phyloP scores from a whole-genome alignment of 257 asterid genomes.

The Osmanthus fragrans region DNA sequence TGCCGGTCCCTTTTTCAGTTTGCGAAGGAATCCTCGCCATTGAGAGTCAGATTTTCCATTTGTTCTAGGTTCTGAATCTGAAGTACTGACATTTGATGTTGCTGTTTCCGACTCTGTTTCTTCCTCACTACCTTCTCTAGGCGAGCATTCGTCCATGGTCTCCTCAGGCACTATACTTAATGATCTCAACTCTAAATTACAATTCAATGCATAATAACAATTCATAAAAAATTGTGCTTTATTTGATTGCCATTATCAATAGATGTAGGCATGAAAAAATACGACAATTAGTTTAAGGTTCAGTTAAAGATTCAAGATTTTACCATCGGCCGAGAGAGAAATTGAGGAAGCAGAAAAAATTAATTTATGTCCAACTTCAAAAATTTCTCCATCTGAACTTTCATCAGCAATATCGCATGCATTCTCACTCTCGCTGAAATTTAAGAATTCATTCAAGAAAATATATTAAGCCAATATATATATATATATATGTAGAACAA shows the following conservation, averaged over 20 bases:
- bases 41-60: constrained; percentile 52
- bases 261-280: not conserved
- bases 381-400: constrained; percentile 48
- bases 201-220: not conserved
- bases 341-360: constrained; percentile 73
- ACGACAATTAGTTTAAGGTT: not conserved
- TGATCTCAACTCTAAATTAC: constrained; percentile 49
- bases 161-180: constrained; percentile 41
- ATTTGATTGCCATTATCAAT: not conserved
- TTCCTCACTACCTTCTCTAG: constrained; percentile 42
- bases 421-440: constrained; percentile 45
- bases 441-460: constrained; percentile 2
- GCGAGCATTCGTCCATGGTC: constrained; percentile 31
- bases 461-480: not conserved
- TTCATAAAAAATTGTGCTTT: not conserved
- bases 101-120: constrained; percentile 39
- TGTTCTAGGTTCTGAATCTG: constrained; percentile 36
- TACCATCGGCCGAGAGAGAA: constrained; percentile 78
- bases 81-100: constrained; percentile 39
- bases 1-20: constrained; percentile 66
- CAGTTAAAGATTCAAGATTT: constrained; percentile 16
- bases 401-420: constrained; percentile 44
- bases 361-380: constrained; percentile 56
- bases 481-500: not conserved
- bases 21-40: constrained; percentile 84